phyloP scores from a whole-genome alignment of 2,329 filamentous ascomycete species.

The Epichloe amarillans region DNA sequence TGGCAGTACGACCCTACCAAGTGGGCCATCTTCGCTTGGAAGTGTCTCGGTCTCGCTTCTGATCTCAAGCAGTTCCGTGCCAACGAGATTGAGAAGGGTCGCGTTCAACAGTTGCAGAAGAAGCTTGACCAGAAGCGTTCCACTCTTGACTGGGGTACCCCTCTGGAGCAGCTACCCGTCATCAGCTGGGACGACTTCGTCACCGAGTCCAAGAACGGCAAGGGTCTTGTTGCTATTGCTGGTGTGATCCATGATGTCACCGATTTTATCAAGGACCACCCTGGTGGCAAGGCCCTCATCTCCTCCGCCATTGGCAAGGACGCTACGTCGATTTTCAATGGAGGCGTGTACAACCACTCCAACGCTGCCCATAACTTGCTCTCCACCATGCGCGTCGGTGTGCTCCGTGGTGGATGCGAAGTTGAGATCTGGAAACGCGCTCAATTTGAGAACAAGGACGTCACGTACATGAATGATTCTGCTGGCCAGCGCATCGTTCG shows the following conservation, averaged over 20 bases:
- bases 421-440: conserved; percentile 89
- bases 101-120: conserved; percentile 80
- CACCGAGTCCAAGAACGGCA: conserved; percentile 60
- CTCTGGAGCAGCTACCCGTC: conserved; percentile 73
- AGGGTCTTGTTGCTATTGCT: conserved; percentile 62
- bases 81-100: conserved; percentile 89
- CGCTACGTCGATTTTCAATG: conserved; percentile 82
- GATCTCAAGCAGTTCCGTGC: conserved; percentile 82
- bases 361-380: conserved; percentile 83
- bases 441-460: conserved; percentile 72
- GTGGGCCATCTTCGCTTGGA: conserved; percentile 77
- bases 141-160: conserved; percentile 73
- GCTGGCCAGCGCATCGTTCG: conserved; percentile 72
- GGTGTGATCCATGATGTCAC: conserved; percentile 78
- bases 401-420: conserved; percentile 75
- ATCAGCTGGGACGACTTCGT: conserved; percentile 81
- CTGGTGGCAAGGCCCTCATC: conserved; percentile 83
- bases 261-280: conserved; percentile 77
- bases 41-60: conserved; percentile 70
- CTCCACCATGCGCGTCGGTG: conserved; percentile 77
- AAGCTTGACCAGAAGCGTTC: conserved; percentile 81
- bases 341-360: conserved; percentile 78
- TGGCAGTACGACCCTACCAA: conserved; percentile 87
- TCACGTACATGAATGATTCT: conserved; percentile 67
- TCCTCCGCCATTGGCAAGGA: conserved; percentile 73